phyloP scores from a whole-genome alignment of 1,139 yeast species.

The Saccharomycopsis crataegensis region DNA sequence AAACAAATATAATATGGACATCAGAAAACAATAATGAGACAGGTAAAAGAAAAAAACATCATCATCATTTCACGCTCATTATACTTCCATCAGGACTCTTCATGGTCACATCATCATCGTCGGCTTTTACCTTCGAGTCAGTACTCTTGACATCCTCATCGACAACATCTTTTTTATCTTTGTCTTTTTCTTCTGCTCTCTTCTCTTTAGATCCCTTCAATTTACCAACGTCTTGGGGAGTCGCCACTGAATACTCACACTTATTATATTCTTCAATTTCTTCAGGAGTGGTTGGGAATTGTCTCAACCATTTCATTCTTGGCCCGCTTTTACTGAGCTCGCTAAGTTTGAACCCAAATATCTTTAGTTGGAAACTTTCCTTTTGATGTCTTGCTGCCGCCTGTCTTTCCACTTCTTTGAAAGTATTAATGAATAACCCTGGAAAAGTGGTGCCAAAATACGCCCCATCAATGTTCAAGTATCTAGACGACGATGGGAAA shows the following conservation, averaged over 20 bases:
- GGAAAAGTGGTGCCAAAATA: constrained; percentile 95
- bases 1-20: neutral
- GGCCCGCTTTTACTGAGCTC: constrained; percentile 78
- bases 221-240: constrained; percentile 27
- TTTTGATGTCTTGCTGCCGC: constrained; percentile 41
- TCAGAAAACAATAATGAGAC: neutral
- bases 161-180: constrained; percentile 16
- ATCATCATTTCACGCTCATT: constrained; percentile 1
- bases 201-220: constrained; percentile 23
- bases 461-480: constrained; percentile 88
- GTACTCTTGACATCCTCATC: constrained; percentile 2
- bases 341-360: constrained; percentile 82
- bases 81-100: constrained; percentile 6
- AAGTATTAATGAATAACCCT: constrained; percentile 82
- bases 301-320: constrained; percentile 91
- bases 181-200: constrained; percentile 25
- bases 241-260: constrained; percentile 56
- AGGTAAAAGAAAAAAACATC: too few species aligned
- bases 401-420: constrained; percentile 67
- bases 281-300: constrained; percentile 52
- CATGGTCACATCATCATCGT: constrained; percentile 5
- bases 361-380: constrained; percentile 58
- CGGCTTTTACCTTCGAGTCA: neutral
- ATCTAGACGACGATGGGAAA: constrained; percentile 78
- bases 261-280: constrained; percentile 53